Conservation (phyloP, 768 basidiomycete species). For the Rhizopogon vinicolor region DNA sequence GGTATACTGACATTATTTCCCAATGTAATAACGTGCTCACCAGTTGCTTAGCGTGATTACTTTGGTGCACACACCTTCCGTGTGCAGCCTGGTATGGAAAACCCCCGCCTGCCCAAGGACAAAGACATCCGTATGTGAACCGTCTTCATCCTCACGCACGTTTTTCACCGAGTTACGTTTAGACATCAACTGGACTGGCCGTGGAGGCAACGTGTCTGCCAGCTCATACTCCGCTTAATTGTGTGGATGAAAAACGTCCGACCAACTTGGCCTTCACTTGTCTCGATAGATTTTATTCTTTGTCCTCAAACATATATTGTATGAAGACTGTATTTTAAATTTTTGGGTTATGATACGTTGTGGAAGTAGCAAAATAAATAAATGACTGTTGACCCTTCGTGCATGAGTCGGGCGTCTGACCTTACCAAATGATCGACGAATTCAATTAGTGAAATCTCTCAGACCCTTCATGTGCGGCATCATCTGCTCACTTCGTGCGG, state of each 20-base stretch:
- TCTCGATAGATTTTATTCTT: slow-evolving; percentile 14
- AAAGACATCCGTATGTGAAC: slow-evolving; percentile 80
- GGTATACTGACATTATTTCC: slow-evolving; percentile 31
- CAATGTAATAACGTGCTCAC: slow-evolving; percentile 3
- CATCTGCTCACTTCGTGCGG: slow-evolving; percentile 39
- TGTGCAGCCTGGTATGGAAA: slow-evolving; percentile 89
- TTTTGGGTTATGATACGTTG: slow-evolving; percentile 10
- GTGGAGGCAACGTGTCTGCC: slow-evolving; percentile 92
- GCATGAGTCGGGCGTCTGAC: too few species aligned
- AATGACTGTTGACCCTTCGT: too few species aligned
- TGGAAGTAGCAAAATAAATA: slow-evolving; percentile 7
- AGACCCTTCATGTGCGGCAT: slow-evolving; percentile 64
- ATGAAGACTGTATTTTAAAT: slow-evolving; percentile 13
- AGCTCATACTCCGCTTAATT: slow-evolving; percentile 71
- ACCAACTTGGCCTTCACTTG: slow-evolving; percentile 1
- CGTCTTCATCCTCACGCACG: background rate
- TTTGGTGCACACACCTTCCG: slow-evolving; percentile 99
- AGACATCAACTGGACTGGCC: slow-evolving; percentile 99
- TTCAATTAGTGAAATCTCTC: background rate
- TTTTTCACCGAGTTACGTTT: slow-evolving; percentile 2
- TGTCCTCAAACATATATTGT: background rate
- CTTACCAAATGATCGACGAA: background rate
- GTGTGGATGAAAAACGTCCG: background rate
- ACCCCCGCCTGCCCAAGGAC: slow-evolving; percentile 69
- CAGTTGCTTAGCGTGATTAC: slow-evolving; percentile 75